These are phyloP conservation scores for Fremontodendron californicum DNA, from an alignment of 345 rosid species.

Conservation along the genomic window DNA sequence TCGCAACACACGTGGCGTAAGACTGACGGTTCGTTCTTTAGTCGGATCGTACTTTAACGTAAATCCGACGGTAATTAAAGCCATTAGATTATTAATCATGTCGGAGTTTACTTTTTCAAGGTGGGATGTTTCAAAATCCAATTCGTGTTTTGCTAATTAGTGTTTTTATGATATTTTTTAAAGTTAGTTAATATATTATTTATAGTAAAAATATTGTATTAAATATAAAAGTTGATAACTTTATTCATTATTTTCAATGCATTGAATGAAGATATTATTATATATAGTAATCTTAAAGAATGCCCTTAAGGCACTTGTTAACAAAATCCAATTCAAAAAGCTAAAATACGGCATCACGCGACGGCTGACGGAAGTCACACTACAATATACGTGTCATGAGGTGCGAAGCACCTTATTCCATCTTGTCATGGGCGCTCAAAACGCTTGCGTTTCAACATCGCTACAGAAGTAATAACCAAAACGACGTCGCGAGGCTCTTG, in stretches of 20 bases:
- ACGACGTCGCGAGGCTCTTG: not conserved
- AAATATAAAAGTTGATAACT: too few relatives aligned
- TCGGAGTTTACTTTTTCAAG: not conserved
- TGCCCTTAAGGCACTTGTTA: too few relatives aligned
- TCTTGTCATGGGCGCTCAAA: not conserved
- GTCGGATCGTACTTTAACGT: constrained; percentile 1
- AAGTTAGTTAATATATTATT: too few relatives aligned
- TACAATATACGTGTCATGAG: not conserved
- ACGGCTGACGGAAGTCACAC: not conserved
- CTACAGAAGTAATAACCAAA: not conserved
- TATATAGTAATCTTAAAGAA: too few relatives aligned
- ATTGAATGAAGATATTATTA: too few relatives aligned
- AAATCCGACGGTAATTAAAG: constrained; percentile 2
- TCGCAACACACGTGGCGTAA: not conserved
- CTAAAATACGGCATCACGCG: not conserved
- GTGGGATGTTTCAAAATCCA: not conserved
- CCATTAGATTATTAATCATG: not conserved
- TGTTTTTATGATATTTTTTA: too few relatives aligned
- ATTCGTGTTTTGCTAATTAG: too few relatives aligned
- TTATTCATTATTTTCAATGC: too few relatives aligned
- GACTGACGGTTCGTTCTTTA: not conserved
- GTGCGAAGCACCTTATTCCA: not conserved
- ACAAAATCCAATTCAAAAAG: too few relatives aligned
- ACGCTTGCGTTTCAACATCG: not conserved
- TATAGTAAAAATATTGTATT: too few relatives aligned